Evolutionary conservation across 306 rosid species (phyloP), one percentile per base, ranked within the genome.

Genomic region (Psophocarpus tetragonolobus): DNA sequence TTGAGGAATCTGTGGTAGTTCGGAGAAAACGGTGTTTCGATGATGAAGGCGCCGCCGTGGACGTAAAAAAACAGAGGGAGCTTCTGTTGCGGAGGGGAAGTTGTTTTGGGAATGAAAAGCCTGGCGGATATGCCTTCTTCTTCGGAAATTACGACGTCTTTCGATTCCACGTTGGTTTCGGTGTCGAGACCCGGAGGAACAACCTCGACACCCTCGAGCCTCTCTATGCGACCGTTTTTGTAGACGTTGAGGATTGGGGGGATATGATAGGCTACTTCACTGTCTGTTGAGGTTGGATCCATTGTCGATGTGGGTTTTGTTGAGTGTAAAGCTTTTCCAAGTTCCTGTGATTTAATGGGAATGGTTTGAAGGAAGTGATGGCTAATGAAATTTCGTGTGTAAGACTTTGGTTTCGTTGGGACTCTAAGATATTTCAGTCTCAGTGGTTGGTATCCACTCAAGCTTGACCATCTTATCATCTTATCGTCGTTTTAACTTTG

Each of bases 11-110:
- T 78, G 50, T 89, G 88, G 87, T 88, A 91, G 26, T 33, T 54
- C 0, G 96, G 80, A 1, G 91, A 91, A 50, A 80, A 87, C 0
- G 97, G 88, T 1, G 93, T 67, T 68, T 87, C 93, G 54, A 93
- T 73, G 71, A 81, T 48, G 83, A 93, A 91, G 7, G 83, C 93
- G 14, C 98, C 94, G 11, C 98, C 97, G 23, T 93, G 98, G 20
- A 85, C 33, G 74, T 91, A 91, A 11, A 91, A 47, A 0, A 93
- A 44, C 6, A 93, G 76, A 53, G 98, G 98, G 51, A 93, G 88
- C 77, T 90, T 90, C 7, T 65, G 76, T 2, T 38, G 23, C 8
- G 66, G 82, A 4, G 73, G 81, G 17, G 32, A 51, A 3, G 21
- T 23, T 17, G 70, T 12, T 66, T 79, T 88, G 38, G 97, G 93